Conservation (phyloP, 805 yeast genomes). For the Komagataella phaffii region DNA sequence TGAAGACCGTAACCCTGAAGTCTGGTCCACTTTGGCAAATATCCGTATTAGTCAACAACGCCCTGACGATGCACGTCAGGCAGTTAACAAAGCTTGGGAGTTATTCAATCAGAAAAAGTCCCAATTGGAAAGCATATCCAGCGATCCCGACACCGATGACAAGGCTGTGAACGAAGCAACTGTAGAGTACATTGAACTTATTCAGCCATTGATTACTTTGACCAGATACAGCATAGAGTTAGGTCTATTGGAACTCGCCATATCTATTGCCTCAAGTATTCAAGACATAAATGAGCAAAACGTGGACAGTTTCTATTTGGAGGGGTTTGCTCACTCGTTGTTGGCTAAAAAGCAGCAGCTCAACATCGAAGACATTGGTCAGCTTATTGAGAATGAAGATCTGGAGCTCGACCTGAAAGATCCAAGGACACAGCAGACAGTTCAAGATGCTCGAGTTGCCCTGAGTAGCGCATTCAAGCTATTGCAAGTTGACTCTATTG, state of each 20-base stretch:
- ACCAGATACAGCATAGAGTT: conserved; percentile 69
- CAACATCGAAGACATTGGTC: conserved; percentile 6
- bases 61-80: conserved; percentile 56
- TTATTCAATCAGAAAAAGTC: conserved; percentile 42
- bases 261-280: conserved; percentile 47
- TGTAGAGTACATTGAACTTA: conserved; percentile 45
- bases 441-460: conserved; percentile 27
- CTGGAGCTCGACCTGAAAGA: conserved; percentile 13
- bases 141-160: conserved; percentile 11
- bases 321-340: conserved; percentile 60
- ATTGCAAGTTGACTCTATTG: conserved; percentile 22
- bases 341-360: conserved; percentile 23
- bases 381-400: conserved; percentile 25
- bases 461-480: conserved; percentile 22
- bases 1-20: conserved; percentile 45
- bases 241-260: conserved; percentile 53
- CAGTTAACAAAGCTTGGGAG: conserved; percentile 60
- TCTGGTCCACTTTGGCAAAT: conserved; percentile 72
- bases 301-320: conserved; percentile 71
- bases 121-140: conserved; percentile 27
- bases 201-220: conserved; percentile 63
- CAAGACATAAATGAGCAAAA: conserved; percentile 78
- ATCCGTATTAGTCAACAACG: conserved; percentile 81
- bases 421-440: conserved; percentile 14
- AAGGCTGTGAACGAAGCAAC: conserved; percentile 27